These are phyloP conservation scores for Malbranchea zuffiana DNA, from an alignment of 2,329 filamentous ascomycete species.

Conservation along the genomic window DNA sequence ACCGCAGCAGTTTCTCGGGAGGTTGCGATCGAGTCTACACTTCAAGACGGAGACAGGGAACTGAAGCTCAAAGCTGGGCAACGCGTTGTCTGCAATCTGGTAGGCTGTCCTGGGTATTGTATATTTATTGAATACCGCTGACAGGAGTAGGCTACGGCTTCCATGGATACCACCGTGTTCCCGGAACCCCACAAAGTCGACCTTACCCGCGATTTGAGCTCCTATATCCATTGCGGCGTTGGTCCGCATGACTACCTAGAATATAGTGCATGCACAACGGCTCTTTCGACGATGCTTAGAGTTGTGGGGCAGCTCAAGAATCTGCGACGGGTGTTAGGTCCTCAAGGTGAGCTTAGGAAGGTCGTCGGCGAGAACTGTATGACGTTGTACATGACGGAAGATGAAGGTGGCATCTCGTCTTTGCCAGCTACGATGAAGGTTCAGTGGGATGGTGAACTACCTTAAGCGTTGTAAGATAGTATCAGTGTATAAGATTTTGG, in stretches of 20 bases:
- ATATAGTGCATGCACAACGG: conserved; percentile 31
- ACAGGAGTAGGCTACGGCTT: conserved; percentile 28
- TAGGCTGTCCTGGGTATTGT: conserved; percentile 29
- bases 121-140: conserved; percentile 30
- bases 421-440: conserved; percentile 38
- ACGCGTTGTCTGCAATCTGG: conserved; percentile 27
- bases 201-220: conserved; percentile 30
- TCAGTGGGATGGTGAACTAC: conserved; percentile 33
- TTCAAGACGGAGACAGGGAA: conserved; percentile 27
- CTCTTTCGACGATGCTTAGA: conserved; percentile 35
- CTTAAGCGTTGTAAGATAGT: conserved; percentile 10
- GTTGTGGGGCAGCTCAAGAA: conserved; percentile 35
- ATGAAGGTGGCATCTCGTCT: conserved; percentile 34
- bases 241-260: conserved; percentile 41
- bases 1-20: conserved; percentile 30
- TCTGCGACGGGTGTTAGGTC: conserved; percentile 37
- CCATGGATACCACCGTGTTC: conserved; percentile 31
- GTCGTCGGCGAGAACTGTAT: conserved; percentile 31
- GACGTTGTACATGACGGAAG: conserved; percentile 35
- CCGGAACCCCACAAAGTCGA: conserved; percentile 34
- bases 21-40: conserved; percentile 23
- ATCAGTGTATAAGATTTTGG: no score
- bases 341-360: conserved; percentile 38
- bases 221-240: conserved; percentile 37
- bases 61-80: conserved; percentile 28